These are phyloP conservation scores for Quillaja saponaria DNA, from an alignment of 306 rosid genomes.

Conservation along the genomic window DNA sequence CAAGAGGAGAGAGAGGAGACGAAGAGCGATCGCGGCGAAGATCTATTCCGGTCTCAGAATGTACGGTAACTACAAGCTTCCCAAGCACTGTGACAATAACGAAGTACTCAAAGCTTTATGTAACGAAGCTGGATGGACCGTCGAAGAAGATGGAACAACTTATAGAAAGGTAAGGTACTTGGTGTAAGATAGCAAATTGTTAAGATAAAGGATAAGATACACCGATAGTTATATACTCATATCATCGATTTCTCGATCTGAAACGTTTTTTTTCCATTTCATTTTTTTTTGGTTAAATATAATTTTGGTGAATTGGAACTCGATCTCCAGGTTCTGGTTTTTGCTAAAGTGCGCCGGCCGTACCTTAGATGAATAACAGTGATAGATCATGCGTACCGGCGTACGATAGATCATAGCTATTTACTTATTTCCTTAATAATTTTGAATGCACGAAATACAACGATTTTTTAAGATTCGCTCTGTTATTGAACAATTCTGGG, in stretches of 20 bases:
- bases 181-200: not conserved
- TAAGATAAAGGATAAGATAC: not conserved
- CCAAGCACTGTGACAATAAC: constrained; percentile 71
- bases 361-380: not conserved
- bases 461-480: not conserved
- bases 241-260: not conserved
- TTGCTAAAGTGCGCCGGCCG: not conserved
- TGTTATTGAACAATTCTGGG: not conserved
- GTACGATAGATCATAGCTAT: constrained; percentile 13
- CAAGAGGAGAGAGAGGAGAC: constrained; percentile 57
- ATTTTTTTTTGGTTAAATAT: not conserved
- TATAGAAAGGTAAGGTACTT: constrained; percentile 51
- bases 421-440: constrained; percentile 1
- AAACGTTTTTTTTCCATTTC: too few species aligned
- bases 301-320: not conserved
- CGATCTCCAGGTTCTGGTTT: not conserved
- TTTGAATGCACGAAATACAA: not conserved
- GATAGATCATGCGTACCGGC: constrained; percentile 11
- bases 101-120: constrained; percentile 72
- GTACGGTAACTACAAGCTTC: constrained; percentile 65
- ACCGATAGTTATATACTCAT: not conserved
- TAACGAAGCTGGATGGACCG: constrained; percentile 67
- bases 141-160: constrained; percentile 67
- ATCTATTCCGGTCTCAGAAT: constrained; percentile 57
- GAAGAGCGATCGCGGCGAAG: constrained; percentile 71